Base-by-base conservation (phyloP, 495 filamentous ascomycete genomes). In the Clavariopsis aquatica region DNA sequence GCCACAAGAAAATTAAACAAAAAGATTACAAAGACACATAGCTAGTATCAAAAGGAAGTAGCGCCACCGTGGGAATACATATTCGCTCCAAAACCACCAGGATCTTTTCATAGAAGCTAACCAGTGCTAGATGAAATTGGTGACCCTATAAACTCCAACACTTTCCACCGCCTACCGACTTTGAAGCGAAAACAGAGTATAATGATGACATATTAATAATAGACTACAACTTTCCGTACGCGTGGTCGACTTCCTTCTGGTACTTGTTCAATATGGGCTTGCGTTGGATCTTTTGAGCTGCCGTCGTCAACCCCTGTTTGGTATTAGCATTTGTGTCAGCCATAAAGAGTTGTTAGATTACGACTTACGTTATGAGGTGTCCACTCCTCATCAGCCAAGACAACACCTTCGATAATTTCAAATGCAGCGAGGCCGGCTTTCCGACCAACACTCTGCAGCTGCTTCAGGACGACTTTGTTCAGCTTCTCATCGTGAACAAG, bases 311-410 rank as follows among this genome's bases (percentile, higher is more conserved):
- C 60, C 76, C 75, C 88, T 91, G 65, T 57, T 19, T 49, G 29
- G 24, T 24, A 64, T 79, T 71, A 80, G 74, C 17, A 55, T 38
- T 36, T n/a, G n/a, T n/a, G n/a, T n/a, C 13, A 8, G 13, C 7
- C 22, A 19, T 51, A 15, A 36, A 24, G 28, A 47, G 4, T 54
- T 22, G 20, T 15, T 54, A 52, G 12, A 8, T 26, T 4, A 2
- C 47, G 52, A 82, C 92, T 86, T 82, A 96, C 93, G 78, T 96
- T 98, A 56, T 95, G 89, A 53, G 94, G 90, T 26, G 89, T 97
- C 94, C 94, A 98, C 75, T 98, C 94, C 76, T 98, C 93, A 66
- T 96, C 92, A 0, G 91, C 89, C 73, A 98, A 74, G 6, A 96
- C 91, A 17, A 95, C 91, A 64, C 94, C 94, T 61, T 91, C 88